These are phyloP conservation scores for Yarrowia deformans DNA, from an alignment of 805 yeast species.

Conservation along the genomic window DNA sequence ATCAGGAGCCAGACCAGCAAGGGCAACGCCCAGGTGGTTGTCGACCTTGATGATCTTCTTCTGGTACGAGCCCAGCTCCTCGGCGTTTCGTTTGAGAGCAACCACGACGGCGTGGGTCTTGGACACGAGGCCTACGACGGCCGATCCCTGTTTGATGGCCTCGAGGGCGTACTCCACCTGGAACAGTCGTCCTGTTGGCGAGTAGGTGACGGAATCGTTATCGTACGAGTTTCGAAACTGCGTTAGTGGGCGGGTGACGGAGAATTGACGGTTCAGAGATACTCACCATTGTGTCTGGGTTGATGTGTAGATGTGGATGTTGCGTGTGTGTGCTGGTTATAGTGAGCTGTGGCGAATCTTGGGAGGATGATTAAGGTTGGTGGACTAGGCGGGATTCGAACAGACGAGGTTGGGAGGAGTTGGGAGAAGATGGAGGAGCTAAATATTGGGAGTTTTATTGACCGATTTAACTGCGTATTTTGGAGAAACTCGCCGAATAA, in stretches of 20 bases:
- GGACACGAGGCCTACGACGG: slow-evolving; percentile 92
- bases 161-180: slow-evolving; percentile 90
- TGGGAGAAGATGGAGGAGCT: not conserved
- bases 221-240: slow-evolving; percentile 97
- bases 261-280: not conserved
- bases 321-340: not conserved
- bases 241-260: not conserved
- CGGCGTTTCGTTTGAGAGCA: slow-evolving; percentile 95
- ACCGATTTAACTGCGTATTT: no score
- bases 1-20: slow-evolving; percentile 98
- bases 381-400: not conserved
- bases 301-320: slow-evolving; percentile 14
- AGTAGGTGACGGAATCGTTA: slow-evolving; percentile 97
- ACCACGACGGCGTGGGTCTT: slow-evolving; percentile 88
- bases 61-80: slow-evolving; percentile 96
- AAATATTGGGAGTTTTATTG: not conserved
- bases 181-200: slow-evolving; percentile 92
- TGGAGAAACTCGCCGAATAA: no score
- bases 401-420: not conserved
- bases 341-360: slow-evolving; percentile 17
- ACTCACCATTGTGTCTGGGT: slow-evolving; percentile 31
- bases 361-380: slow-evolving; percentile 9
- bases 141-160: slow-evolving; percentile 97
- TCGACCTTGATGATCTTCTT: slow-evolving; percentile 91
- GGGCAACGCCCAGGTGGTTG: slow-evolving; percentile 90